These are phyloP conservation scores for Ilex asprella DNA, from an alignment of 257 asterid genomes.

Conservation along the genomic window DNA sequence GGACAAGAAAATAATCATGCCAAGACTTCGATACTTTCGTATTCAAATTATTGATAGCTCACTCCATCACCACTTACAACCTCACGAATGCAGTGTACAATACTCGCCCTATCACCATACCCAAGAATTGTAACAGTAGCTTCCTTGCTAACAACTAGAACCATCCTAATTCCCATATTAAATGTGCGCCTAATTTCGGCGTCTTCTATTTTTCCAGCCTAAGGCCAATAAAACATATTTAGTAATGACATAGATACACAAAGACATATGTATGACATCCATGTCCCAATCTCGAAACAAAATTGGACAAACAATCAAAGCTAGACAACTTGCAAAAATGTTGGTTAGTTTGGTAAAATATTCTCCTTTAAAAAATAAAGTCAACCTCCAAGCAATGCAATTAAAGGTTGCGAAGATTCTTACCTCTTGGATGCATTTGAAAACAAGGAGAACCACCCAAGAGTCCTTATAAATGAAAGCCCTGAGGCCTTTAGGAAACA, in stretches of 20 bases:
- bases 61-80: constrained; percentile 66
- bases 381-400: too few relatives aligned
- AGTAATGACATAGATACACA: not conserved
- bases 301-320: not conserved
- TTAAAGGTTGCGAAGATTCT: not conserved
- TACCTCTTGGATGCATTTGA: constrained; percentile 2
- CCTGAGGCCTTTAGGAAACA: too few relatives aligned
- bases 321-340: too few relatives aligned
- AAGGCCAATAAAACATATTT: constrained; percentile 35
- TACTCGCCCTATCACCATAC: constrained; percentile 21
- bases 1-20: too few relatives aligned
- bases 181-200: constrained; percentile 82
- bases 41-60: constrained; percentile 25
- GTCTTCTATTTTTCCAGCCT: constrained; percentile 48
- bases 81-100: constrained; percentile 48
- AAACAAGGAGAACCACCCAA: too few relatives aligned
- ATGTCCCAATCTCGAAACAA: too few relatives aligned
- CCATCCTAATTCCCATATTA: constrained; percentile 97
- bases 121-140: constrained; percentile 46
- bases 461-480: too few relatives aligned
- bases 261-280: too few relatives aligned
- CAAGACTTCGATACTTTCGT: not conserved
- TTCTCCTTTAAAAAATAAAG: too few relatives aligned
- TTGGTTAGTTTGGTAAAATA: too few relatives aligned
- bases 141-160: constrained; percentile 64